Percentiles rank a stretch among this genome's conserved stretches.
These are phyloP conservation scores for Chalciporus sphaerocephalus DNA, from an alignment of 768 basidiomycete species.

Conservation along the genomic window DNA sequence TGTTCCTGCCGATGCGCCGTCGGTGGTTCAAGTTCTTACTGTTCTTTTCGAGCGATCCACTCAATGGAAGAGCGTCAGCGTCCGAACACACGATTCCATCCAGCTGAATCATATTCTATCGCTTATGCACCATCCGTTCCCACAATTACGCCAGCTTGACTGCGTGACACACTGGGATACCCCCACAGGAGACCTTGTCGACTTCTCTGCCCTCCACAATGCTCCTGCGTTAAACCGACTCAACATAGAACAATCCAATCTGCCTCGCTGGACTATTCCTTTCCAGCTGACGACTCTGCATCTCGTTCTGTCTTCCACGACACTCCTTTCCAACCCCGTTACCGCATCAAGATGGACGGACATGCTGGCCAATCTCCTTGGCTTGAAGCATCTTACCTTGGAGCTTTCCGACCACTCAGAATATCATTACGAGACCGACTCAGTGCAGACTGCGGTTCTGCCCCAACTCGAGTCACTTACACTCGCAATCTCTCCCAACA, in stretches of 20 bases:
- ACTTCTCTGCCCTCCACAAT: constrained; percentile 30
- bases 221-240: constrained; percentile 35
- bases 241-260: constrained; percentile 32
- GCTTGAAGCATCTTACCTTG: constrained; percentile 41
- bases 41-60: constrained; percentile 36
- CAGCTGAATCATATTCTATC: constrained; percentile 40
- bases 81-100: constrained; percentile 36
- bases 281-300: constrained; percentile 33
- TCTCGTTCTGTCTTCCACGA: constrained; percentile 29
- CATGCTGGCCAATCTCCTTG: constrained; percentile 37
- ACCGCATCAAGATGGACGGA: constrained; percentile 23
- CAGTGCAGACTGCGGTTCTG: constrained; percentile 13
- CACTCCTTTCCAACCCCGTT: constrained; percentile 16
- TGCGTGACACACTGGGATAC: constrained; percentile 29
- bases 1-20: constrained; percentile 28
- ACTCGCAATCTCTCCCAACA: constrained; percentile 28
- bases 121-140: constrained; percentile 34
- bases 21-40: constrained; percentile 35
- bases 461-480: constrained; percentile 29
- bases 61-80: constrained; percentile 43
- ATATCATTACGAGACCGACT: constrained; percentile 19
- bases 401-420: constrained; percentile 32
- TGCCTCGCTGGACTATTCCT: constrained; percentile 35
- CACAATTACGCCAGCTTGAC: constrained; percentile 35
- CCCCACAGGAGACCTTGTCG: constrained; percentile 18